phyloP scores from a whole-genome alignment of 305 asterid species.

The Solanum hybrid region DNA sequence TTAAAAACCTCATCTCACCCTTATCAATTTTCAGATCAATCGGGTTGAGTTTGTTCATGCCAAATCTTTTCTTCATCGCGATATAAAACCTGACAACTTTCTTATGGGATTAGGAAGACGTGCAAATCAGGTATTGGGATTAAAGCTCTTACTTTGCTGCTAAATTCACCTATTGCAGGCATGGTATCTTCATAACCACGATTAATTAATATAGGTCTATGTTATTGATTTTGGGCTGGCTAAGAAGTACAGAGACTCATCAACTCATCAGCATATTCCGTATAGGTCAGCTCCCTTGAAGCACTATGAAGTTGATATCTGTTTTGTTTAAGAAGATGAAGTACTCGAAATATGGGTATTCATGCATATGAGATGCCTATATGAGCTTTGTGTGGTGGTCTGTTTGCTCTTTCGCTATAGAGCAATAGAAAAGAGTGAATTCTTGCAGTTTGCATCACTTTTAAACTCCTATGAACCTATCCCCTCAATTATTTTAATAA shows the following conservation, averaged over 20 bases:
- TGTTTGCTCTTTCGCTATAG: neutral
- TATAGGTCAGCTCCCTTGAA: conserved; percentile 41
- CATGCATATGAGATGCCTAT: neutral
- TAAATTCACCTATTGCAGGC: neutral
- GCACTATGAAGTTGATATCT: neutral
- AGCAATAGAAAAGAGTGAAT: neutral
- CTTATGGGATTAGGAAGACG: conserved; percentile 87
- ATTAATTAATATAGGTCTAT: conserved; percentile 45
- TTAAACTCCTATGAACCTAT: neutral
- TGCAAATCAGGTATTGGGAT: conserved; percentile 58
- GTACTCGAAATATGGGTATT: neutral
- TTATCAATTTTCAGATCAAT: conserved; percentile 44
- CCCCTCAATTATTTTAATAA: neutral
- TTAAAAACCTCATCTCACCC: neutral
- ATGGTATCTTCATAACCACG: conserved; percentile 7
- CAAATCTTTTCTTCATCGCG: conserved; percentile 78
- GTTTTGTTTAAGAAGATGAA: neutral
- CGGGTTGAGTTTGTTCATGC: conserved; percentile 75
- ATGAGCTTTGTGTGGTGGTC: neutral
- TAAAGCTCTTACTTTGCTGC: neutral
- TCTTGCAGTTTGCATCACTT: neutral
- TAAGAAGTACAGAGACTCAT: conserved; percentile 74
- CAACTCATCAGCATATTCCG: conserved; percentile 78
- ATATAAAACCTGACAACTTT: conserved; percentile 85
- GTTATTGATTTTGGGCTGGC: conserved; percentile 89